Percentiles rank a stretch among this genome's conserved stretches.
phyloP scores from a whole-genome alignment of 2,329 filamentous ascomycete species.

The Tetracladium maxilliforme region DNA sequence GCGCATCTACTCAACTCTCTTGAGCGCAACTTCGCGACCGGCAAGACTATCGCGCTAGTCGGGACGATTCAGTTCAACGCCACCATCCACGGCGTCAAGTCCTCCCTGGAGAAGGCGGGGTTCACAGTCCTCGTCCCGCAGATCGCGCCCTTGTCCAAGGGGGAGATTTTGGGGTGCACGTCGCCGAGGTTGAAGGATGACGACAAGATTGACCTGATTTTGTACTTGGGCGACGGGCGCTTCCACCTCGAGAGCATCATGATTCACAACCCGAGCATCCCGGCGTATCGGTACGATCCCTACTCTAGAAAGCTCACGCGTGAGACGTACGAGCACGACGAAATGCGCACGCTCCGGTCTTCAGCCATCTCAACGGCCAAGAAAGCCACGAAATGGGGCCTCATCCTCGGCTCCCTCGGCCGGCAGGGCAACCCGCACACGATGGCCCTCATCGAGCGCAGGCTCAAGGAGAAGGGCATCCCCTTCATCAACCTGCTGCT shows the following conservation, averaged over 20 bases:
- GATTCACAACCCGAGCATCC: conserved; percentile 89
- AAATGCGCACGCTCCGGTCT: conserved; percentile 71
- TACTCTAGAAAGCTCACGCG: conserved; percentile 85
- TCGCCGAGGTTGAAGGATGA: conserved; percentile 54
- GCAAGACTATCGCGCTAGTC: conserved; percentile 82
- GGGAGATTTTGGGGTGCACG: conserved; percentile 95
- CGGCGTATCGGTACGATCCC: conserved; percentile 92
- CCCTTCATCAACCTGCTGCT: conserved; percentile 76
- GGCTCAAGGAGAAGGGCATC: conserved; percentile 56
- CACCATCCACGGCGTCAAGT: conserved; percentile 75
- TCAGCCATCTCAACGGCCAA: conserved; percentile 65
- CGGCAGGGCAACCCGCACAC: conserved; percentile 94
- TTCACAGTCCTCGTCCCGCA: conserved; percentile 82
- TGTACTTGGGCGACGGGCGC: conserved; percentile 83
- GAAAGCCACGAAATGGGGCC: conserved; percentile 75
- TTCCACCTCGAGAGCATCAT: conserved; percentile 98
- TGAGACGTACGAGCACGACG: conserved; percentile 82
- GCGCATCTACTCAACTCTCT: conserved; percentile 75
- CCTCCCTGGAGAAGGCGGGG: conserved; percentile 66
- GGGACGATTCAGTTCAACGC: conserved; percentile 99
- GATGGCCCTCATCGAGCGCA: conserved; percentile 69
- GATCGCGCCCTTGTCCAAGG: conserved; percentile 82
- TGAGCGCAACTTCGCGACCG: conserved; percentile 71
- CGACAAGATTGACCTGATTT: conserved; percentile 55
- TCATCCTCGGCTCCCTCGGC: conserved; percentile 85